These are phyloP conservation scores for Diaporthe australafricana DNA, from an alignment of 2,329 filamentous ascomycete genomes.

Conservation along the genomic window DNA sequence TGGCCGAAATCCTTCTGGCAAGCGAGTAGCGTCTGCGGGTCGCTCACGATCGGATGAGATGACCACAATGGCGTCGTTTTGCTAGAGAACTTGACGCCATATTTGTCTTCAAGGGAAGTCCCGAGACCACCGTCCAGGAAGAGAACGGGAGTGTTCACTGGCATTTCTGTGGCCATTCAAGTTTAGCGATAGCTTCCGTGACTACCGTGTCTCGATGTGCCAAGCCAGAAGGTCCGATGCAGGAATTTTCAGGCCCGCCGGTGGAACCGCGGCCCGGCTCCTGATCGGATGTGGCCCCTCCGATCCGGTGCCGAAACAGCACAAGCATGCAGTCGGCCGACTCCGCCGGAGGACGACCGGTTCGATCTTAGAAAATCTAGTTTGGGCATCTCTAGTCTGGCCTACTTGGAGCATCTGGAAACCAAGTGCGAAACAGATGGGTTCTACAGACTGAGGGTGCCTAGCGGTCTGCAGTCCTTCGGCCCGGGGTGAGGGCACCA, in stretches of 20 bases:
- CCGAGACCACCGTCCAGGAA: conserved; percentile 77
- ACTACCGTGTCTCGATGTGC: neutral
- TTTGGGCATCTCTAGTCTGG: too few relatives aligned
- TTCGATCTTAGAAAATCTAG: neutral
- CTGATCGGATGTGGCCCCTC: neutral
- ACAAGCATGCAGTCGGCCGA: neutral
- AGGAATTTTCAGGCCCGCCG: conserved; percentile 13
- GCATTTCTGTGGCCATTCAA: neutral
- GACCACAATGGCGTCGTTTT: conserved; percentile 73
- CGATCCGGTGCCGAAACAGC: neutral
- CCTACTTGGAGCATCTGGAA: neutral
- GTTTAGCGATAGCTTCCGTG: neutral
- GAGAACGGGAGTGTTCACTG: conserved; percentile 47
- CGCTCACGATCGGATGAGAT: conserved; percentile 70
- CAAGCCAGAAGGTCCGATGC: neutral
- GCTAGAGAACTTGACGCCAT: conserved; percentile 63
- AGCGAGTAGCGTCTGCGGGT: conserved; percentile 60
- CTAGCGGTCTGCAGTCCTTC: conserved; percentile 15
- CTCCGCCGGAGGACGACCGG: neutral
- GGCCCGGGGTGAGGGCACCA: neutral
- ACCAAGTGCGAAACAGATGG: neutral
- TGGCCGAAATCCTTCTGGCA: conserved; percentile 68
- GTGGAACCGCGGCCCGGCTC: neutral
- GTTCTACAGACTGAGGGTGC: neutral
- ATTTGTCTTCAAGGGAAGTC: conserved; percentile 71